Evolutionary conservation across 2,329 filamentous ascomycete species (phyloP).

Genomic region (Anthostomella pinea): DNA sequence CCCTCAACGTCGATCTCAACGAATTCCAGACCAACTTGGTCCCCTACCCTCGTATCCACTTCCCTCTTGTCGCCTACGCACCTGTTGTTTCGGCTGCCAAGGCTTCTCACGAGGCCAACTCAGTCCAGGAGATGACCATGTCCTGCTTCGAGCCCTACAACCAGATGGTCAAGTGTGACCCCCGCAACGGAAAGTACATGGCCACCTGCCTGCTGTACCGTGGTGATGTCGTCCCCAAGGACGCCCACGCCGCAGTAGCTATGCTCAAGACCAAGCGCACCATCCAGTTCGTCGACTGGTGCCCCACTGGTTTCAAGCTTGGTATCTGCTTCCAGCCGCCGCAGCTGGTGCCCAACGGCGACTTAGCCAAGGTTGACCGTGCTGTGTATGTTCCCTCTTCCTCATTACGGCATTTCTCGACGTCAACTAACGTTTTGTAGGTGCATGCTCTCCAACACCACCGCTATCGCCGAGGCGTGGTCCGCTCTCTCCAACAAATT

Average conservation of each 20-base stretch:
- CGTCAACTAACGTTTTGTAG: slow-evolving; percentile 38
- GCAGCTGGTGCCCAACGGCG: slow-evolving; percentile 92
- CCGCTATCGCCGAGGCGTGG: slow-evolving; percentile 97
- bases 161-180: slow-evolving; percentile 99
- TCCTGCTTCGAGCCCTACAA: slow-evolving; percentile 99
- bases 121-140: slow-evolving; percentile 97
- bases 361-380: slow-evolving; percentile 96
- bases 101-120: slow-evolving; percentile 97
- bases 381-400: slow-evolving; percentile 82
- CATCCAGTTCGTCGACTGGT: slow-evolving; percentile 99
- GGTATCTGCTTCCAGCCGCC: slow-evolving; percentile 99
- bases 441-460: slow-evolving; percentile 99
- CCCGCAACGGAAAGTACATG: slow-evolving; percentile 99
- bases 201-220: slow-evolving; percentile 97
- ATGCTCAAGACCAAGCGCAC: slow-evolving; percentile 99
- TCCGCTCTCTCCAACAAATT: slow-evolving; percentile 95
- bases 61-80: slow-evolving; percentile 94
- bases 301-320: slow-evolving; percentile 99
- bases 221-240: slow-evolving; percentile 96
- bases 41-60: slow-evolving; percentile 98
- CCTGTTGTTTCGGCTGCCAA: slow-evolving; percentile 93
- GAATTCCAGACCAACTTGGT: slow-evolving; percentile 99
- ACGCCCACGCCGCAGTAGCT: slow-evolving; percentile 87
- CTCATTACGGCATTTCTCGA: not conserved
- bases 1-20: slow-evolving; percentile 98